These are phyloP conservation scores for Verbascum thapsus DNA, from an alignment of 257 asterid species.

Conservation along the genomic window DNA sequence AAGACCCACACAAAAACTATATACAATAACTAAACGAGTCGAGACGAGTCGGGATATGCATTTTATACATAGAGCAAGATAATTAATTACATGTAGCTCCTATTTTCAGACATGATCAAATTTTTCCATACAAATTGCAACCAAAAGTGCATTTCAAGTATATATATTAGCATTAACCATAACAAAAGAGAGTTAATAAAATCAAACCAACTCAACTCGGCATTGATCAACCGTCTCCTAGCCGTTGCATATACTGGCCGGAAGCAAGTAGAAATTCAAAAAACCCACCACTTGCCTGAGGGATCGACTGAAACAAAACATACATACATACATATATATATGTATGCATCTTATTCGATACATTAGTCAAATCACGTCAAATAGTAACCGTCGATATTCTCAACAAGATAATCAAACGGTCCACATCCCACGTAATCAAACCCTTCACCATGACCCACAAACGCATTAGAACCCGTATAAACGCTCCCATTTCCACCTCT, in stretches of 20 bases:
- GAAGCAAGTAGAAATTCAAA: neutral
- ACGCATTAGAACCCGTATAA: slow-evolving; percentile 33
- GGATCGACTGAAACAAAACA: neutral
- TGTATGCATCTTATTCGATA: slow-evolving; percentile 5
- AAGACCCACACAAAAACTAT: no score
- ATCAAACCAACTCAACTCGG: slow-evolving; percentile 24
- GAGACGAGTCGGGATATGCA: slow-evolving; percentile 4
- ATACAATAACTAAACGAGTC: no score
- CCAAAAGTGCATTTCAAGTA: neutral
- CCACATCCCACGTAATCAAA: slow-evolving; percentile 44
- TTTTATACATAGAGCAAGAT: slow-evolving; percentile 7
- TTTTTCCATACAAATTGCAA: slow-evolving; percentile 8
- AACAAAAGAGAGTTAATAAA: neutral
- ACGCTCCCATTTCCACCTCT: slow-evolving; percentile 39
- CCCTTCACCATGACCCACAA: slow-evolving; percentile 43
- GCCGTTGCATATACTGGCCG: slow-evolving; percentile 30
- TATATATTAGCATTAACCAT: slow-evolving; percentile 11
- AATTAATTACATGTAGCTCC: slow-evolving; percentile 21
- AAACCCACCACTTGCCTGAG: slow-evolving; percentile 20
- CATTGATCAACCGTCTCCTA: slow-evolving; percentile 11
- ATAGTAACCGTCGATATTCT: slow-evolving; percentile 56
- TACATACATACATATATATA: neutral
- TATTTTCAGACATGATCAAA: slow-evolving; percentile 23
- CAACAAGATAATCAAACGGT: slow-evolving; percentile 57
- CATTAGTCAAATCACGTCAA: slow-evolving; percentile 19